Base-by-base conservation (phyloP, 1,284 basidiomycete genomes). In the Cryptococcus sp. region DNA sequence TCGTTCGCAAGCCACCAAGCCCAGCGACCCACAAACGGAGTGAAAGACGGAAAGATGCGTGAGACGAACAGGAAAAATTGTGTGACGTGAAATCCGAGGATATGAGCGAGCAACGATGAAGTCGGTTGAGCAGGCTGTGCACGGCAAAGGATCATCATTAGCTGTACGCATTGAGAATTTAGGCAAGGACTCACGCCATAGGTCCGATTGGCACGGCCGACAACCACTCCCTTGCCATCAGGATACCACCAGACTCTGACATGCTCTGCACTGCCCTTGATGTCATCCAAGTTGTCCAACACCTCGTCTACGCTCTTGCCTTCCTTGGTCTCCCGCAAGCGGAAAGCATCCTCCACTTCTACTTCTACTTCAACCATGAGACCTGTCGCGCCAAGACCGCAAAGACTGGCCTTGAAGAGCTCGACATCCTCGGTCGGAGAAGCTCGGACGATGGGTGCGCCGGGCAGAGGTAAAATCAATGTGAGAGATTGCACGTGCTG, bases 181-280 rank as follows among this genome's bases (percentile, higher is more conserved):
- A 40, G 7, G 15, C 46, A 69, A 47, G 23, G n/a, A 73, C 85
- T 68, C 74, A 93, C 91, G 81, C 91, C 87, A 52, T 79, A 77
- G 1, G 91, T 90, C 52, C 93, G 83, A 75, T 91, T 85, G 43
- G 88, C 83, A 61, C 86, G 82, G 66, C 87, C 88, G 54, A 91
- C 84, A 43, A 91, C 86, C 56, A 93, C 82, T 39, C 81, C 81
- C 60, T 87, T 85, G 19, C 87, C 85, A 57, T 89, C 87, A 1
- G 94, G 92, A 79, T 89, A 96, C 93, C 94, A 99, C 89, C 91
- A 94, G 29, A 93, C 82, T n/a, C 92, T 83, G 23, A 91, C 89
- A 75, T 97, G 93, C 78, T 98, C 86, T 0, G 89, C 86, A 48
- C 84, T 82, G 50, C 75, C 72, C 39, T 84, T 86, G 67, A 94